Conservation (phyloP, 805 yeast species). For the Candida ascalaphidarum region DNA sequence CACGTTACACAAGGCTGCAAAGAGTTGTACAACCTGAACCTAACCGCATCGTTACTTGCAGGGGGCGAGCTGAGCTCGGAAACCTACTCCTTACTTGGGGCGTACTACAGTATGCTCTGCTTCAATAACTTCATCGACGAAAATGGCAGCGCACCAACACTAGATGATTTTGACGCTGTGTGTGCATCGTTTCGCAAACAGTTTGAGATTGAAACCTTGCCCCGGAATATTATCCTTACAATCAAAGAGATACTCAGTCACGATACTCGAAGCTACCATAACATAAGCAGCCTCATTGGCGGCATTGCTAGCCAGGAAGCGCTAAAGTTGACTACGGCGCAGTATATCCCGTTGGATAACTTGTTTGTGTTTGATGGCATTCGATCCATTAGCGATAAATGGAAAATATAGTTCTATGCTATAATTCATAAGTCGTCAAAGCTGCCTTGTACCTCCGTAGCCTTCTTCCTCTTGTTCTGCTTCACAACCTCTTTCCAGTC, state of each 20-base stretch:
- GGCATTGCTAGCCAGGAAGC: constrained; percentile 85
- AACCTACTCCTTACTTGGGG: constrained; percentile 11
- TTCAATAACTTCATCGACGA: constrained; percentile 12
- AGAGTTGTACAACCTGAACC: constrained; percentile 7
- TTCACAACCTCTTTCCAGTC: constrained; percentile 88
- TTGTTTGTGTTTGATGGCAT: constrained; percentile 69
- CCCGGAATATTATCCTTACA: constrained; percentile 8
- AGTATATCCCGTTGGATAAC: constrained; percentile 73
- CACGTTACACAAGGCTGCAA: constrained; percentile 41
- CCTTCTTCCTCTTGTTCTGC: constrained; percentile 53
- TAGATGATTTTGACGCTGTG: constrained; percentile 12
- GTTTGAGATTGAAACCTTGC: constrained; percentile 6
- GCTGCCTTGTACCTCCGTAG: constrained; percentile 37
- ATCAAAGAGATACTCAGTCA: constrained; percentile 28
- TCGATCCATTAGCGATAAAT: constrained; percentile 36
- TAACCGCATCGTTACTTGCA: constrained; percentile 8
- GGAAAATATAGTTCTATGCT: constrained; percentile 16
- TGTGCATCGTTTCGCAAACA: constrained; percentile 12
- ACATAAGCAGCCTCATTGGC: constrained; percentile 64
- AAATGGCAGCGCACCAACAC: constrained; percentile 9
- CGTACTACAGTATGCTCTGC: constrained; percentile 39
- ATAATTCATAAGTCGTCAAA: constrained; percentile 43
- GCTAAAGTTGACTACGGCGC: constrained; percentile 66
- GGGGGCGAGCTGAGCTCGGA: constrained; percentile 8
- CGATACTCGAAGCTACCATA: constrained; percentile 40